A percentile compares a stretch with the other conserved stretches of the same genome.
Conservation (phyloP, 2,329 filamentous ascomycete genomes). For the Fusarium pseudocircinatum region DNA sequence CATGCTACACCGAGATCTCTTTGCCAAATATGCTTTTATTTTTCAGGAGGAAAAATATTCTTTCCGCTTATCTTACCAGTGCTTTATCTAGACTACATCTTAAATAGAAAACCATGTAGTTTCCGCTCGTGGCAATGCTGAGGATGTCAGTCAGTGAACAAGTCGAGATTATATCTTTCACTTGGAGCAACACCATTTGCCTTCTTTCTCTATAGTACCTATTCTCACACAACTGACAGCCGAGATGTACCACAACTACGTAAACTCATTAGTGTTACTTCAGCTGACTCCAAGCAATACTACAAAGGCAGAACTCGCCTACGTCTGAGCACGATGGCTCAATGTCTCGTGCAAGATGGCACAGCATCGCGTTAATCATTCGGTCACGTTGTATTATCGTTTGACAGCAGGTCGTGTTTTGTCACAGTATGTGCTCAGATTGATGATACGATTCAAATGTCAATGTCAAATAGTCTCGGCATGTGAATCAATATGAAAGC, state of each 20-base stretch:
- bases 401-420: not conserved
- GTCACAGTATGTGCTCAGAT: not conserved
- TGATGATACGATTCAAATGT: too few relatives aligned
- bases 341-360: conserved; percentile 12
- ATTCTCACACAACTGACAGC: not conserved
- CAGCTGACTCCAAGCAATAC: not conserved
- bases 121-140: not conserved
- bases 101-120: not conserved
- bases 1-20: too few relatives aligned
- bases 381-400: conserved; percentile 13
- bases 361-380: conserved; percentile 28
- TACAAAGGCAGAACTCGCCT: conserved; percentile 22
- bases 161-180: not conserved
- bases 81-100: not conserved
- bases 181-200: too few relatives aligned
- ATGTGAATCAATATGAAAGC: not conserved
- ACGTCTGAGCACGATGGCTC: conserved; percentile 20
- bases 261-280: not conserved
- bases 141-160: not conserved
- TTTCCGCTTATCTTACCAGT: not conserved
- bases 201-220: too few relatives aligned
- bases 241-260: not conserved
- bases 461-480: not conserved
- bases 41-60: too few relatives aligned
- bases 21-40: not conserved